phyloP scores from a whole-genome alignment of 257 asterid species.

The Primulina tabacum region DNA sequence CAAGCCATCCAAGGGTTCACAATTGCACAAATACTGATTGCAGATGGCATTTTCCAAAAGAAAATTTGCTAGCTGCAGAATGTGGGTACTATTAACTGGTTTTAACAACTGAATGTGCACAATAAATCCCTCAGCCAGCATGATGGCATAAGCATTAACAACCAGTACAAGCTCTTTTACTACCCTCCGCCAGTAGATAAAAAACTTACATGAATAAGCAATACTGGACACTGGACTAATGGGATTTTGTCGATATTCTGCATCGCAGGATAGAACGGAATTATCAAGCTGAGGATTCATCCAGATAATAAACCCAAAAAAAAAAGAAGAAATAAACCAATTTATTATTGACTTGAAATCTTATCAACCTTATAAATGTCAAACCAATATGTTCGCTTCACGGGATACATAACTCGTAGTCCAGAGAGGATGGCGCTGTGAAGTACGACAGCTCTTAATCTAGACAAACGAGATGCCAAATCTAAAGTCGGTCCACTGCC shows the following conservation, averaged over 20 bases:
- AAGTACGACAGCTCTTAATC: constrained; percentile 91
- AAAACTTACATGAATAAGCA: constrained; percentile 85
- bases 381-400: constrained; percentile 92
- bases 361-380: constrained; percentile 81
- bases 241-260: constrained; percentile 96
- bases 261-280: constrained; percentile 24
- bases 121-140: constrained; percentile 10
- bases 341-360: constrained; percentile 12
- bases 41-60: not conserved
- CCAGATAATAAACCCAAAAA: constrained; percentile 16
- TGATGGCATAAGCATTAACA: constrained; percentile 9
- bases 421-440: constrained; percentile 96
- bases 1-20: constrained; percentile 3
- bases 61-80: constrained; percentile 2
- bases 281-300: constrained; percentile 2
- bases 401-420: constrained; percentile 93
- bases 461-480: constrained; percentile 72
- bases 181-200: constrained; percentile 19
- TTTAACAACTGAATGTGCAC: not conserved
- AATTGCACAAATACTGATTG: not conserved
- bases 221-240: constrained; percentile 75
- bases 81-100: constrained; percentile 6
- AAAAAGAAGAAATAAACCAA: constrained; percentile 19
- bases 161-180: constrained; percentile 12
- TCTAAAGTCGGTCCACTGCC: constrained; percentile 98